Base-by-base conservation (phyloP, 768 basidiomycete species). In the Amanita rubescens region DNA sequence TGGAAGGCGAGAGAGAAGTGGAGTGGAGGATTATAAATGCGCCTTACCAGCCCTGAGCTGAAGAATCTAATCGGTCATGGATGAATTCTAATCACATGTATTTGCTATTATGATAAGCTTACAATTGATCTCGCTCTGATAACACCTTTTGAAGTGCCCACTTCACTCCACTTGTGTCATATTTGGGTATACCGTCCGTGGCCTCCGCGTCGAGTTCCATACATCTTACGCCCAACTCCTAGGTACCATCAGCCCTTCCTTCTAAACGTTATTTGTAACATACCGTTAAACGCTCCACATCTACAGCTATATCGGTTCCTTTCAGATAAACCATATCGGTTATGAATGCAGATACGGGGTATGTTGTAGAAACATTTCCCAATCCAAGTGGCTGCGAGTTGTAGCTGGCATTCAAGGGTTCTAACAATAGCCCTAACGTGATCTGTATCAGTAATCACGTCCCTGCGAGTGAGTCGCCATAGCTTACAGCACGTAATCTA, bases 261-360 rank as follows among this genome's bases (percentile, higher is more conserved):
- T 19, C 7, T 1, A 25, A 53, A 37, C 14, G 3, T 1, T 15
- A 24, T 2, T 5, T 14, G 27, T 35, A 17, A 49, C 54, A 8
- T 34, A 46, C 45, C 25, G 77, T 77, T 44, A 94, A 77, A 9
- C 66, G 68, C 43, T 66, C 64, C 35, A 74, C 71, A 63, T 95
- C 84, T 20, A 95, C 81, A 0, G 67, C 57, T 8, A 96, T 78
- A 8, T 63, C 61, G 3, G 82, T 78, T 2, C 78, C 84, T 60
- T 80, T 76, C 9, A 94, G 75, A 67, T 87, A 86, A 3, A 94
- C 80, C 24, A 96, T 66, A 67, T 95, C 91, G 5, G 90, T 93
- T 55, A 96, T 72, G 63, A 93, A 90, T 1, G 88, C 85, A 15
- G 87, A 87, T 5, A 81, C 68, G 5, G 89, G 89, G 61, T 87